Percentiles rank a stretch among this genome's conserved stretches.
Evolutionary conservation across 2,329 filamentous ascomycete genomes (phyloP).

Genomic region (Phialocephala subalpina): DNA sequence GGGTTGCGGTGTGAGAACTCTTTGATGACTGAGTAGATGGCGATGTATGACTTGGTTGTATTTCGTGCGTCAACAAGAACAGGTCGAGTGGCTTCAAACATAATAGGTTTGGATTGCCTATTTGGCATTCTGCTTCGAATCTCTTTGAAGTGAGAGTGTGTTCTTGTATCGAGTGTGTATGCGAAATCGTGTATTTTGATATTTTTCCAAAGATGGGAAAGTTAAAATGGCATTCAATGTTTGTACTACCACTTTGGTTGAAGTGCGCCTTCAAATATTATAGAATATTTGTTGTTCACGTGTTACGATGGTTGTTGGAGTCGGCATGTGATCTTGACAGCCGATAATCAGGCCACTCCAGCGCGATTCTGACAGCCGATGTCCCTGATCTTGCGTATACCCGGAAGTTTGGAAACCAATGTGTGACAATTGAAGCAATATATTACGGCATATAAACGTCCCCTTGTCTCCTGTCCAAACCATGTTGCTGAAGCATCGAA

Average conservation of each 20-base stretch:
- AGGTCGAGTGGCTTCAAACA: constrained; percentile 14
- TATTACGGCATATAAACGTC: constrained; percentile 1
- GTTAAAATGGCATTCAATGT: neutral
- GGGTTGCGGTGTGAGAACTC: constrained; percentile 17
- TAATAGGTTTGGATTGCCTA: neutral
- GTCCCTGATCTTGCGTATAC: neutral
- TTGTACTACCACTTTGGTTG: neutral
- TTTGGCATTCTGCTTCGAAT: neutral
- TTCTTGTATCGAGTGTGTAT: neutral
- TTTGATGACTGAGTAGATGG: constrained; percentile 6
- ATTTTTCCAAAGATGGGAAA: neutral
- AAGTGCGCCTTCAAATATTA: neutral
- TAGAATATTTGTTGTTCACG: constrained; percentile 7
- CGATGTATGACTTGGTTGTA: constrained; percentile 12
- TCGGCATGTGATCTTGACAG: constrained; percentile 5
- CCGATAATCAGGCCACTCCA: neutral
- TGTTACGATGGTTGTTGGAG: neutral
- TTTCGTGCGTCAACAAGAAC: constrained; percentile 5
- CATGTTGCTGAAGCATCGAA: too few relatives aligned
- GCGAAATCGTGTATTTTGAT: neutral
- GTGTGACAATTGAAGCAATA: neutral
- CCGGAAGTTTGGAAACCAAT: neutral
- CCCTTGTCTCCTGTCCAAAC: too few relatives aligned
- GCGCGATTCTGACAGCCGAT: neutral
- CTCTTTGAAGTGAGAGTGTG: neutral